Conservation (phyloP, 164 flowering plant genomes). For the Stephania yunnanensis region DNA sequence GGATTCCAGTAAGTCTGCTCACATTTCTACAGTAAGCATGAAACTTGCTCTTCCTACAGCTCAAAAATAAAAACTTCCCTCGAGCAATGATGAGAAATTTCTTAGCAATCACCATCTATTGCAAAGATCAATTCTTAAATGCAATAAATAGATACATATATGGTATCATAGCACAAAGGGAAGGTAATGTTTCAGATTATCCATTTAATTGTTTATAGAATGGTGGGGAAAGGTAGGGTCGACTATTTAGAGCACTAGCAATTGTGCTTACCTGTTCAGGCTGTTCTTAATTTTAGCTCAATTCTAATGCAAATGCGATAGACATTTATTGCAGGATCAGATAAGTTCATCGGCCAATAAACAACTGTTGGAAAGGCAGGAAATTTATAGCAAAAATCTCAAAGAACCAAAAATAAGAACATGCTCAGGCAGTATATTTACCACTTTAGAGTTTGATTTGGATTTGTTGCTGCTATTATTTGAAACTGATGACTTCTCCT, state of each 20-base stretch:
- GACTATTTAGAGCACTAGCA: not conserved
- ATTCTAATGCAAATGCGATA: not conserved
- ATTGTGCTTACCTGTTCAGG: not conserved
- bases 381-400: not conserved
- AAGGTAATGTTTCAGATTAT: not conserved
- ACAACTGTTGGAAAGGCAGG: not conserved
- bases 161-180: not conserved
- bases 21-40: not conserved
- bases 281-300: not conserved
- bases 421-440: constrained; percentile 14
- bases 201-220: not conserved
- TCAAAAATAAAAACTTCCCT: too few relatives aligned
- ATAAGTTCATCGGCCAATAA: not conserved
- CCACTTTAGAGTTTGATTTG: constrained; percentile 41
- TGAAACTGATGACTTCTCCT: constrained; percentile 45
- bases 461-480: constrained; percentile 46
- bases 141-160: not conserved
- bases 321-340: not conserved
- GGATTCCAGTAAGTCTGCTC: not conserved
- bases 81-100: not conserved
- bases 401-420: not conserved
- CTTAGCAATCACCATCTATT: not conserved
- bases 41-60: not conserved
- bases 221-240: not conserved
- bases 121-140: not conserved